phyloP scores from a whole-genome alignment of 1,139 yeast genomes.

The Pneumocystis canis region DNA sequence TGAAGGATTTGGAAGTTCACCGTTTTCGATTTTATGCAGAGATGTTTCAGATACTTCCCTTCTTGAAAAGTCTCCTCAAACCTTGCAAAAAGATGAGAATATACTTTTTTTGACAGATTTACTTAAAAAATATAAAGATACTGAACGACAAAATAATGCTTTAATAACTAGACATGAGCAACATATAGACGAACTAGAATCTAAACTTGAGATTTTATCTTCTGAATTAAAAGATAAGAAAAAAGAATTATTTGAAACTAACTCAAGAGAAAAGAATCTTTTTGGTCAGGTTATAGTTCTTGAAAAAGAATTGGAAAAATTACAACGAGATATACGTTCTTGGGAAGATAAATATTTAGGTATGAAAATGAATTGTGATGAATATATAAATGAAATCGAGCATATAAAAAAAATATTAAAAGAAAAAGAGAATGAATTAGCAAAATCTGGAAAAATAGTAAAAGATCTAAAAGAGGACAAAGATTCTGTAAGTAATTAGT shows the following conservation, averaged over 20 bases:
- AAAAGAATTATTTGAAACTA: background rate
- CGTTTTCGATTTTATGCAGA: background rate
- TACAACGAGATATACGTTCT: background rate
- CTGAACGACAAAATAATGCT: background rate
- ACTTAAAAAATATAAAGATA: background rate
- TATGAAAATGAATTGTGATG: background rate
- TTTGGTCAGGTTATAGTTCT: background rate
- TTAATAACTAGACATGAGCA: background rate
- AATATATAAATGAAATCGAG: background rate
- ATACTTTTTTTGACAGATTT: background rate
- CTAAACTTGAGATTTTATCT: background rate
- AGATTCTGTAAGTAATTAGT: background rate
- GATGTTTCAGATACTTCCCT: background rate
- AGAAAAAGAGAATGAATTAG: background rate
- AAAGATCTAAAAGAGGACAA: background rate
- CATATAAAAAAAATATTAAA: background rate
- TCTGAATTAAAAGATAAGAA: background rate
- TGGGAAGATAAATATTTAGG: background rate
- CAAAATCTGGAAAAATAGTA: background rate
- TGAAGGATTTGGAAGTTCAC: background rate
- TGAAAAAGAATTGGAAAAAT: constrained; percentile 1
- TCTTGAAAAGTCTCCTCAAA: background rate
- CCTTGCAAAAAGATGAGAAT: background rate
- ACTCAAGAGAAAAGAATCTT: background rate
- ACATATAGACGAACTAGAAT: constrained; percentile 1